Conservation (phyloP, 75 land plant genomes). For the Pseudotsuga menziesii region DNA sequence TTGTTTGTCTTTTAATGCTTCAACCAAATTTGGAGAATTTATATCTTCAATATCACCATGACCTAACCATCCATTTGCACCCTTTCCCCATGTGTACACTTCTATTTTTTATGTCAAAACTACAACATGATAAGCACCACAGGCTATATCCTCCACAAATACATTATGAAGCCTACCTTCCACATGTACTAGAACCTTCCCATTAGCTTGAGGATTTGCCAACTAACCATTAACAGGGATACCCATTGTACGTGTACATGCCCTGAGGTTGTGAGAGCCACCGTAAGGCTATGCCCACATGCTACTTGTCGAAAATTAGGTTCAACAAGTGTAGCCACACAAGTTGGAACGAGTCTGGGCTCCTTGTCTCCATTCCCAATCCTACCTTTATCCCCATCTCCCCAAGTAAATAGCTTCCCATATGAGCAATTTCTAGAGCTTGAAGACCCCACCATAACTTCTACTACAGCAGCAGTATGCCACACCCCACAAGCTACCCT, state of each 20-base stretch:
- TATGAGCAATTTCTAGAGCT: slow-evolving; percentile 50
- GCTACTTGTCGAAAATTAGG: slow-evolving; percentile 75
- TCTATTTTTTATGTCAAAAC: slow-evolving; percentile 78
- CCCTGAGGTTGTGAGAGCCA: slow-evolving; percentile 68
- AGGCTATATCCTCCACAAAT: slow-evolving; percentile 82
- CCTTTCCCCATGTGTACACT: slow-evolving; percentile 94
- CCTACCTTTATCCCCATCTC: slow-evolving; percentile 84
- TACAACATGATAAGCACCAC: slow-evolving; percentile 81
- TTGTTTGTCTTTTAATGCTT: slow-evolving; percentile 83
- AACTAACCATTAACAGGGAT: slow-evolving; percentile 75
- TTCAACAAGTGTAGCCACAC: slow-evolving; percentile 73
- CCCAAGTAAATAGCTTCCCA: slow-evolving; percentile 91
- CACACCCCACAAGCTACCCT: slow-evolving; percentile 87
- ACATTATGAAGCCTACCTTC: slow-evolving; percentile 56
- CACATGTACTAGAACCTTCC: slow-evolving; percentile 58
- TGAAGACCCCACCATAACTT: slow-evolving; percentile 59
- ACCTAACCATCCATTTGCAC: slow-evolving; percentile 81
- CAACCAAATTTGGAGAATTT: slow-evolving; percentile 65
- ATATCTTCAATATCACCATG: slow-evolving; percentile 75
- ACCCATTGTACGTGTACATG: slow-evolving; percentile 87
- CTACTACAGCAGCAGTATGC: slow-evolving; percentile 94
- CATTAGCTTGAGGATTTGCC: slow-evolving; percentile 68
- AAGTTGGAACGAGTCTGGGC: slow-evolving; percentile 66
- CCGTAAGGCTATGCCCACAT: slow-evolving; percentile 73
- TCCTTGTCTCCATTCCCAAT: slow-evolving; percentile 91